phyloP scores from a whole-genome alignment of 164 flowering plant genomes.

The Sextonia rubra region DNA sequence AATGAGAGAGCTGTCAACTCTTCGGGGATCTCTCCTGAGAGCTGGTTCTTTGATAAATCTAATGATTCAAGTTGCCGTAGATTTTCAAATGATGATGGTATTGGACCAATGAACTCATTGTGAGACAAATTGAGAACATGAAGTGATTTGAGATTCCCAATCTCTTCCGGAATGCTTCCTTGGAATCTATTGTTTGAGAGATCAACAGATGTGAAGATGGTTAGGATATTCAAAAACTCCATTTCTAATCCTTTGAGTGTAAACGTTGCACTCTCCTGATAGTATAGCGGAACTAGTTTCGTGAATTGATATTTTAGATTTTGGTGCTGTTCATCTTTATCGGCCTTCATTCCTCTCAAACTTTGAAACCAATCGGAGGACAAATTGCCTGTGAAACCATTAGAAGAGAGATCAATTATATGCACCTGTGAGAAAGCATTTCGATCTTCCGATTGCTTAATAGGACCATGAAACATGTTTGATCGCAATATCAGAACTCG shows the following conservation, averaged over 20 bases:
- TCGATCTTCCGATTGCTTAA: conserved; percentile 1
- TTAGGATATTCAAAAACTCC: conserved; percentile 9
- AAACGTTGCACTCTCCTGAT: conserved; percentile 9
- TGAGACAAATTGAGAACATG: conserved; percentile 5
- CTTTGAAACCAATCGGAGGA: conserved; percentile 15
- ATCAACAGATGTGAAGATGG: conserved; percentile 10
- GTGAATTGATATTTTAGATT: background rate
- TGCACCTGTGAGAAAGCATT: conserved; percentile 35
- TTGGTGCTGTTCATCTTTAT: background rate
- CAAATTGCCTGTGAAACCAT: conserved; percentile 37
- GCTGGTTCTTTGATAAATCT: conserved; percentile 12
- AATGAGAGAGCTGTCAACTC: conserved; percentile 9
- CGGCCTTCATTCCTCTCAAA: conserved; percentile 29
- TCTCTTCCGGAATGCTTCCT: conserved; percentile 6
- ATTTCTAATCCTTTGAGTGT: conserved; percentile 5
- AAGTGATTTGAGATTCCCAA: conserved; percentile 5
- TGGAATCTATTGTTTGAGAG: conserved; percentile 12
- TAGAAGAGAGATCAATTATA: conserved; percentile 48
- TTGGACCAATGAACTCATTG: conserved; percentile 8
- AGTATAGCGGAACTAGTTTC: background rate
- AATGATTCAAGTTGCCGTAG: conserved; percentile 3
- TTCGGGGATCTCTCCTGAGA: conserved; percentile 14
- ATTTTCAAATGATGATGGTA: conserved; percentile 8
- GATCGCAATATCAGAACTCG: conserved; percentile 51
- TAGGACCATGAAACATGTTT: conserved; percentile 44